Base-by-base conservation (phyloP, 2,329 filamentous ascomycete species). In the Colletotrichum gloeosporioides region DNA sequence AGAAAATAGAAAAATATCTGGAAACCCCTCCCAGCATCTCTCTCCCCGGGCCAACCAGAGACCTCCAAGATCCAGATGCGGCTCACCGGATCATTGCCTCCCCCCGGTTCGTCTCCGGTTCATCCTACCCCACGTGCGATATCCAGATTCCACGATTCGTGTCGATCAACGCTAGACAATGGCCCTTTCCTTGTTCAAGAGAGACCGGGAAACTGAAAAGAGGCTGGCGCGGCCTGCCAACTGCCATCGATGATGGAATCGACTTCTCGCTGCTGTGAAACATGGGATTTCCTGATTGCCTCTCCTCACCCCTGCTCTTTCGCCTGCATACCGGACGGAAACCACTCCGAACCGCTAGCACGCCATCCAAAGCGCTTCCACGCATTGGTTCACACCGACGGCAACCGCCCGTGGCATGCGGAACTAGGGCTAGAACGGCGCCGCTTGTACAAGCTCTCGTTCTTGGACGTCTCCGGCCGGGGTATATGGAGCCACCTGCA, bases 211-310 rank as follows among this genome's bases (percentile, higher is more conserved):
- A 29, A 34, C 31, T 18, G 44, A 27, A 57, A 57, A 25, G 55
- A n/a, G 25, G 6, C 34, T 69, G 59, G 57, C 27, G 68, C 27
- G 57, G 39, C 57, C 27, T 25, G n/a, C 34, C 65, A 39, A 53
- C 44, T 53, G 44, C 44, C 22, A 31, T 76, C 75, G 66, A 77
- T 77, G 73, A 76, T 73, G 73, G 59, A 61, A 77, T 76, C 69
- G 76, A 76, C 69, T 77, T 69, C 69, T 49, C n/a, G 36, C 57
- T 59, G 22, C 25, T 22, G 55, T 75, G 66, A 77, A 77, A 77
- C 75, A 77, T 77, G 75, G 75, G 67, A 75, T 77, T 77, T 71
- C 63, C 32, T 62, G 34, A 62, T 61, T 73, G 32, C 44, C 53
- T 55, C 18, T 34, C 22, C 5, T 61, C 25, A 25, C 32, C 49